Base-by-base conservation (phyloP, 108 stramenopile genomes). In the Schizochytrium sp. region DNA sequence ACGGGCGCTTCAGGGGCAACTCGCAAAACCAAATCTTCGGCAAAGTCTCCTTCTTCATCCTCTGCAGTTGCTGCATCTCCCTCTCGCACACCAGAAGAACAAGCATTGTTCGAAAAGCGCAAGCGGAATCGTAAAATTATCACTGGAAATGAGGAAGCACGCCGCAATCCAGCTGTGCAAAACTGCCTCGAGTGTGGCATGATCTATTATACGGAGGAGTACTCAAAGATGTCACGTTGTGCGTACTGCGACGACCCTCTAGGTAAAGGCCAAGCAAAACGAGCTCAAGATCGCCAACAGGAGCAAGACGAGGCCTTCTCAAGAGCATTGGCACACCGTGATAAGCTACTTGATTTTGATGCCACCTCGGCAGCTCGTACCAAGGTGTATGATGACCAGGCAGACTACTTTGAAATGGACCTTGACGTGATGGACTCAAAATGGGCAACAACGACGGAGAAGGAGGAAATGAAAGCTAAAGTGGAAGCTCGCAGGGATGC, bases 141-240 rank as follows among this genome's bases (percentile, higher is more conserved):
- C 76, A 83, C 76, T 1, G 76, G 76, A 10, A 83, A 83, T 40
- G 76, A 83, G 53, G 76, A 55, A 53, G 5, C n/a, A n/a, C 50
- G 50, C 50, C 47, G 76, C 76, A 53, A 55, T 28, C 50, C 53
- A 0, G 8, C 13, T 5, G 47, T 83, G 10, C 76, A 83, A 42
- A 83, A 83, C 53, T 83, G 76, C 47, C 76, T 83, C 47, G 76
- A 83, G 15, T 83, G 76, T 40, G 76, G 76, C 50, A 83, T 55
- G 53, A 83, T 83, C 76, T 83, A 83, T 40, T 55, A 49, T 53
- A 55, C 47, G 45, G 76, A 83, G 53, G 53, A 55, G 76, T 83
- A 83, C 76, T 47, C 76, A 10, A 49, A 55, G 47, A 2, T 55
- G 8, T 49, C 50, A 40, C 47, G 76, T 10, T 83, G 76, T 53